phyloP scores from a whole-genome alignment of 495 filamentous ascomycete genomes.

The Daldinia grandis region DNA sequence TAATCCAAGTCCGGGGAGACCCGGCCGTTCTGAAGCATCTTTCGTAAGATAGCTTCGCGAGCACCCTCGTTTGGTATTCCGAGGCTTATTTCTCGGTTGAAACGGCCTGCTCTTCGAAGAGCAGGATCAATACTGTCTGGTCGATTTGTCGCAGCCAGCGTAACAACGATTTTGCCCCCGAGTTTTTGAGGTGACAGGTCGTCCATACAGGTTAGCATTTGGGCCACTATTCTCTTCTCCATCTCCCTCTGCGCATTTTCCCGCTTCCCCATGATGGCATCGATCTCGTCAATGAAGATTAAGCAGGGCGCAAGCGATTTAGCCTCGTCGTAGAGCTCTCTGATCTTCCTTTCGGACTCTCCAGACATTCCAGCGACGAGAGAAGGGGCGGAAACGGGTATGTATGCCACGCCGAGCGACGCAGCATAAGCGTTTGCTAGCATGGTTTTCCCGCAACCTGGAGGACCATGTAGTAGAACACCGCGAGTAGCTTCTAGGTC shows the following conservation, averaged over 20 bases:
- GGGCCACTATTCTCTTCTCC: constrained; percentile 95
- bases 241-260: constrained; percentile 96
- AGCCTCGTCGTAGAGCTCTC: constrained; percentile 91
- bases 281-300: constrained; percentile 96
- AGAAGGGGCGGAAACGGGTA: constrained; percentile 87
- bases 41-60: constrained; percentile 82
- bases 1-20: constrained; percentile 80
- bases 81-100: constrained; percentile 93
- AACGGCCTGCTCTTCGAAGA: constrained; percentile 83
- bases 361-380: constrained; percentile 95
- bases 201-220: constrained; percentile 89
- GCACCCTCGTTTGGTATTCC: constrained; percentile 90
- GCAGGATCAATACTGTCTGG: constrained; percentile 91
- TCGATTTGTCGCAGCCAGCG: constrained; percentile 91
- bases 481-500: constrained; percentile 83
- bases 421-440: constrained; percentile 91
- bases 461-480: constrained; percentile 89
- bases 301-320: constrained; percentile 88
- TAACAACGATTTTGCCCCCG: constrained; percentile 89
- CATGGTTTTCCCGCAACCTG: constrained; percentile 95
- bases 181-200: constrained; percentile 69
- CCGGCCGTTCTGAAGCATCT: constrained; percentile 74
- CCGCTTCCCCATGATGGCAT: constrained; percentile 92
- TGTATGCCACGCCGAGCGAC: constrained; percentile 83
- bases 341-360: constrained; percentile 92